Base-by-base conservation (phyloP, 257 asterid species). In the Euphrasia confusa region DNA sequence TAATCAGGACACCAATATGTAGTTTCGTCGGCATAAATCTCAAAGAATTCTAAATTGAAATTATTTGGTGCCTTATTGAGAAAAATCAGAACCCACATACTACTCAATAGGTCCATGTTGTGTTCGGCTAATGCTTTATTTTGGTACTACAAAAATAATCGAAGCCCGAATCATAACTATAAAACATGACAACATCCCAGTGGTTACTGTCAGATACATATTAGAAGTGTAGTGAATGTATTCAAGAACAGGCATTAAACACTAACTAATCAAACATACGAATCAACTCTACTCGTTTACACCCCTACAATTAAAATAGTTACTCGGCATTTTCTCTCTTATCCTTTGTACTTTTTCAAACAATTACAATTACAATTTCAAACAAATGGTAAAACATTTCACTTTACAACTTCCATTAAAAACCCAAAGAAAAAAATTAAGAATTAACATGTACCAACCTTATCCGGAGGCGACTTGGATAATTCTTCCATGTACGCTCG, bases 381-480 rank as follows among this genome's bases (percentile, higher is more conserved):
- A 24, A 27, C 11, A 14, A 7, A 13, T 5, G 3, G 5, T 30
- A 24, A 52, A 54, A 10, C 24, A 35, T 47, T 47, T 0, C 53
- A 47, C 1, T 10, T 7, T 3, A 44, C 14, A 44, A 44, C 12
- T 44, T 44, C 4, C 12, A 44, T 44, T 6, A 12, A 48, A 56
- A 33, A n/a, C n/a, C n/a, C n/a, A 26, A 57, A 17, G 1, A 35
- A 54, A 5, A 50, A 30, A 45, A 39, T n/a, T 11, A 30, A 9
- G 15, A 7, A 7, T 35, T 49, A 7, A 15, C 48, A 27, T 15
- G 17, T 13, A 13, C 47, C 48, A 68, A 92, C 98, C 98, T 86
- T 84, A 74, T 87, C 90, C 26, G 98, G 98, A 67, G 97, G 90
- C 44, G 95, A 79, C 74, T 73, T 80, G 47, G 93, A 75, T 21